Evolutionary conservation across 768 basidiomycete species (phyloP), one percentile per base, ranked within the genome.

Genomic region (Leccinum boreale): DNA sequence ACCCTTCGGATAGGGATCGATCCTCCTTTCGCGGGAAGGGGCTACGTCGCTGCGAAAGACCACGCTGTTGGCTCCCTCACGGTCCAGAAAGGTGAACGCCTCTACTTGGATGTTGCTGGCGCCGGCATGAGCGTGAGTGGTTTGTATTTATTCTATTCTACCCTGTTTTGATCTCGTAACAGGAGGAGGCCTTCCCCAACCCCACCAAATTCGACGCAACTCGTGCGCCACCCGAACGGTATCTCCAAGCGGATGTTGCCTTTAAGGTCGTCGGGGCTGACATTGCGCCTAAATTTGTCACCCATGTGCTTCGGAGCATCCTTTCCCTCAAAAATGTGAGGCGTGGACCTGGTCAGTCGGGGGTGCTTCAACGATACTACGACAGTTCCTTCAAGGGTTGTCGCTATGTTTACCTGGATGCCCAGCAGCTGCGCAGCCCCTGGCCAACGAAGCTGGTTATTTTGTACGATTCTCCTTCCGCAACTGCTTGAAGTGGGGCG

Each of bases 371-470:
- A 56, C 77, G 87, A 53, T 89, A 84, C 77, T 66, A 75, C 51
- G 78, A 84, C 53, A 60, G 64, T 3, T 73, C 76, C 39, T 74
- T 79, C 46, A 82, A 78, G 5, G 78, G 83, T 49, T 70, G 84
- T 23, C 74, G 73, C 10, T 79, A 79, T 63, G 76, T 78, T 54
- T 91, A 89, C 68, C 73, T 92, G 58, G 79, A 82, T 57, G 64
- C 68, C 1, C 69, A 76, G 1, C 79, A 83, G 64, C 54, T 74
- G n/a, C 74, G 80, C 11, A 75, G 75, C 4, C 83, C 87, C 17
- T 90, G 89, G 89, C 86, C 90, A 1, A 81, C 79, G 7, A 82
- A 84, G 2, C 74, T 92, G 79, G 73, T 83, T 26, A 65, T 90
- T 35, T 74, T 84, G 75, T 73, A 73, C 19, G 71, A 72, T 52